Evolutionary conservation across 768 basidiomycete species (phyloP).

Genomic region (Fomitopsis pulvina): DNA sequence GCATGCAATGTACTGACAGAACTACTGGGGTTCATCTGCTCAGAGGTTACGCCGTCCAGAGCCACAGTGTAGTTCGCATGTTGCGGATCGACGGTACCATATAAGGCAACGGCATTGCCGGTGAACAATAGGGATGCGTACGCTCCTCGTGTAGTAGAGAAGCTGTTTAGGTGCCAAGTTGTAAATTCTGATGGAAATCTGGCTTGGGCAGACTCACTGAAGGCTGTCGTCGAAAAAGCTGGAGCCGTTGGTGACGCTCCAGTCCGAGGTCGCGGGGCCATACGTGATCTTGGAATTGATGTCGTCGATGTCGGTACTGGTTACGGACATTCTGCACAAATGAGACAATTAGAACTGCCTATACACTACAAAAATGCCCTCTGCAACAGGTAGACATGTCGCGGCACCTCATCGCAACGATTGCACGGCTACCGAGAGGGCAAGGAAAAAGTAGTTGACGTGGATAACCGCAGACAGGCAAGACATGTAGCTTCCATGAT

Average conservation of each 20-base stretch:
- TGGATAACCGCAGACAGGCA: no score
- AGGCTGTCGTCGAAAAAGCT: conserved; percentile 32
- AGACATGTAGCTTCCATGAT: not conserved
- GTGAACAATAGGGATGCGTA: conserved; percentile 37
- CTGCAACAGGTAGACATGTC: conserved; percentile 1
- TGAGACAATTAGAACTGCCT: not conserved
- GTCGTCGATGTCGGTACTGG: conserved; percentile 35
- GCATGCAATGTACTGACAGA: conserved; percentile 28
- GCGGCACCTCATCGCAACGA: not conserved
- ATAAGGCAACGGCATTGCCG: conserved; percentile 49
- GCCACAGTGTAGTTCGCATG: conserved; percentile 41
- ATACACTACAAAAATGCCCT: not conserved
- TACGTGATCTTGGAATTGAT: conserved; percentile 32
- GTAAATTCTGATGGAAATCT: not conserved
- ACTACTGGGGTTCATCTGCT: conserved; percentile 28
- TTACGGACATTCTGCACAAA: conserved; percentile 12
- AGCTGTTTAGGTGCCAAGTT: conserved; percentile 25
- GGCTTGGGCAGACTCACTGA: conserved; percentile 30
- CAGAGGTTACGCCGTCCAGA: conserved; percentile 32
- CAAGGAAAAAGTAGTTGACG: no score
- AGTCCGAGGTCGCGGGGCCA: conserved; percentile 28
- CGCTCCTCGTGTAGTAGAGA: conserved; percentile 31
- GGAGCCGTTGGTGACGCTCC: conserved; percentile 26
- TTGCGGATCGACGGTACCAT: conserved; percentile 46
- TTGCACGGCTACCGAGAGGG: no score